Evolutionary conservation across 106 monocot genomes (phyloP), one percentile per base, ranked within the genome.

Genomic region (Apostasia ramifera): DNA sequence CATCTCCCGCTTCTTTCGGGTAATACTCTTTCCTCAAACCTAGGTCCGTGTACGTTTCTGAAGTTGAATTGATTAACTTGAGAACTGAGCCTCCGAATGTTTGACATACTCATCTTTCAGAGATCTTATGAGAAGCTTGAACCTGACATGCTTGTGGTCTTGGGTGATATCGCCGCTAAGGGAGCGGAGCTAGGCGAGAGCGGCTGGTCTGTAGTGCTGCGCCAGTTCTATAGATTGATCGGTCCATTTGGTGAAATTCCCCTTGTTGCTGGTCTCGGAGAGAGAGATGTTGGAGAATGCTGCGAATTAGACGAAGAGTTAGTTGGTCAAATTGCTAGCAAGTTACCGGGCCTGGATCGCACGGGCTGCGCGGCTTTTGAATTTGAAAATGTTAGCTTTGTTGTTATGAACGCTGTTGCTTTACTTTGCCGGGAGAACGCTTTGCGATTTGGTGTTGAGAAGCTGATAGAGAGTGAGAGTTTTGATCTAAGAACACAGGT

Each of bases 121-220:
- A 90, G 81, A 67, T 83, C 90, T 9, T 66, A 81, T 57, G 63
- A 76, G 72, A 86, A 38, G 62, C 70, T 90, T 66, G 70, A 81
- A 50, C 83, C 83, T 2, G 83, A 90, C 67, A 81, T 90, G 83
- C 80, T 90, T 55, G 57, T 90, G 39, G 77, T 90, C 1, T 65
- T 90, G 78, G 90, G 86, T 1, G 90, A 86, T 61, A 64, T 86
- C 13, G 73, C 86, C 2, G 78, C 83, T 8, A 73, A 45, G 63
- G 80, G 83, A 6, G 68, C 66, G 2, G 38, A 69, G 49, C 47
- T 79, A 12, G 75, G 71, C 1, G 61, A 73, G 4, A 51, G 50
- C 46, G 70, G 81, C 67, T 86, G 86, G 83, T 42, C 74, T 13
- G 40, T 61, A 3, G 67, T 83, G 43, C 61, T 90, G 59, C 72